Evolutionary conservation across 108 stramenopile genomes (phyloP), one percentile per base, ranked within the genome.

Genomic region (Asterionellopsis glacialis): DNA sequence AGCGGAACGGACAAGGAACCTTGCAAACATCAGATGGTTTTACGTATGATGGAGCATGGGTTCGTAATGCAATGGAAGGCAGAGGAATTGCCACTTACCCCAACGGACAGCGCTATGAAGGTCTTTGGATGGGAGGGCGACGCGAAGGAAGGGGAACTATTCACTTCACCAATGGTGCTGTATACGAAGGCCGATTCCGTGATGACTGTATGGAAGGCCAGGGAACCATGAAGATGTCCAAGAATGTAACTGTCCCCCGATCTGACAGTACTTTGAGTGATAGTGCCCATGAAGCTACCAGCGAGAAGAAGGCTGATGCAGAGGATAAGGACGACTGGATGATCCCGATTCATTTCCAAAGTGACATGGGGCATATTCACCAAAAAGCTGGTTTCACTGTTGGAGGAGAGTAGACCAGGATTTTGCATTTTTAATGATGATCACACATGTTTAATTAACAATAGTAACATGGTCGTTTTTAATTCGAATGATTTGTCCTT

Each of bases 161-260:
- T 40, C 51, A 60, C 10, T 91, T 91, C 55, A 79, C 82, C n/a
- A 91, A 92, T 76, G 91, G 86, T 11, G 89, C 84, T 22, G 72
- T 85, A 0, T 90, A 95, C 72, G 90, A 93, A 63, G 95, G 95
- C 19, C 74, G 95, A 45, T 95, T 95, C 68, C 83, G 83, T 28
- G 90, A 95, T 56, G 95, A 95, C 62, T 74, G 71, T 24, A 83
- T 95, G 64, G 91, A 93, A 74, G 95, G 95, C 13, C 90, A 91
- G 67, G 95, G 95, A 15, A 93, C 95, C 12, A 77, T 95, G 77
- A 88, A 86, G 65, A 85, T 95, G 77, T 69, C 71, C 22, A 67
- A 68, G 10, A 70, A 77, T 53, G 82, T 80, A 11, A 72, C 81
- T 23, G 83, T 90, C 51, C 85, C 85, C 5, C 59, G 51, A 19